Evolutionary conservation across 768 basidiomycete species (phyloP), one percentile per base, ranked within the genome.

Genomic region (Boletus sp.): DNA sequence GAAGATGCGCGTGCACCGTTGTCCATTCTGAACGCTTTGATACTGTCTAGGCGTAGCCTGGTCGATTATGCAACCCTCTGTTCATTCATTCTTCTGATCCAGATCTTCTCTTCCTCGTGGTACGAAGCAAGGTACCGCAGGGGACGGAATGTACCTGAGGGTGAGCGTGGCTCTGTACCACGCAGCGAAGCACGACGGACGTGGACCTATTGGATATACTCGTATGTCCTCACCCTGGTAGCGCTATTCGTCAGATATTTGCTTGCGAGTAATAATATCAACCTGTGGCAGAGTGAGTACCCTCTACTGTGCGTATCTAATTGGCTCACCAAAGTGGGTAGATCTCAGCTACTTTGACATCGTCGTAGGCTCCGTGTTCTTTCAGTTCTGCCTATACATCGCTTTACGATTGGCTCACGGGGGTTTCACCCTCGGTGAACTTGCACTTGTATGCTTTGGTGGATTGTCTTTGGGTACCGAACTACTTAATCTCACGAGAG

Each of bases 391-490:
- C 47, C 76, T 98, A 43, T 99, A 98, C 70, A 78, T 89, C 44
- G 89, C 90, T 39, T 79, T 97, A 39, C 83, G 97, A 23, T 78
- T 99, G 41, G 95, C 94, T 5, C 89, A 97, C 63, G 83, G 89
- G n/a, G 91, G 90, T 11, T 95, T 98, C 72, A 98, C 95, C 0
- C 80, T 99, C 1, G 97, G 97, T 32, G 97, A 99, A 69, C 79
- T 98, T 17, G 88, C 87, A 25, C 73, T 98, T 25, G 90, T 96
- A 17, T 88, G 87, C 41, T 91, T 92, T 60, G 93, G 93, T 39
- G 93, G 90, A 6, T 89, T 93, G 2, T 86, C 86, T 0, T 68
- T 98, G 23, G 87, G 85, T 61, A 85, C 93, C 77, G 96, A 98
- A 69, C 79, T 90, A 33, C 75, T 93, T 57, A 90, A 91, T 61